Evolutionary conservation across 805 yeast species (phyloP).

Genomic region (Metschnikowia chrysomelidarum): DNA sequence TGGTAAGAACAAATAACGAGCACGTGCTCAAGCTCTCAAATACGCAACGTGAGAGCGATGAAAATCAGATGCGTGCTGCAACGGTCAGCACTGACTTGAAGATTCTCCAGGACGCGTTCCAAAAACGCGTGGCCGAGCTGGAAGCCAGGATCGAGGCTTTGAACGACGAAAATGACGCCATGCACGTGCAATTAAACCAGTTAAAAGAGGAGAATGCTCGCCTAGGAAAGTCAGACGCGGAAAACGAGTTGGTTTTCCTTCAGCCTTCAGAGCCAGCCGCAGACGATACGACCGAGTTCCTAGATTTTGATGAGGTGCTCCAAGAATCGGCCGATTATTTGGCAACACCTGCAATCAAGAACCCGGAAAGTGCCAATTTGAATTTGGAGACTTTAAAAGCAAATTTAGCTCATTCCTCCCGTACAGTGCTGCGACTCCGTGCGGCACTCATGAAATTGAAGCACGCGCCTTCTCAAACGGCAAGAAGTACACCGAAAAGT

Average conservation of each 20-base stretch:
- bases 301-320: conserved; percentile 34
- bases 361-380: conserved; percentile 45
- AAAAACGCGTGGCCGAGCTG: conserved; percentile 46
- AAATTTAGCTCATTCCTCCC: conserved; percentile 63
- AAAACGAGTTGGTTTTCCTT: neutral
- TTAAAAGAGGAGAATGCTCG: neutral
- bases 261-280: conserved; percentile 3
- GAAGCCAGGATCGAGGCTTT: conserved; percentile 53
- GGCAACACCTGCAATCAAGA: conserved; percentile 24
- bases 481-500: conserved; percentile 25
- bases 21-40: conserved; percentile 26
- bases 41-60: conserved; percentile 51
- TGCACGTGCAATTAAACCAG: conserved; percentile 39
- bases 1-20: conserved; percentile 33
- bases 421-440: conserved; percentile 59
- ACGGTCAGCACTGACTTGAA: conserved; percentile 40
- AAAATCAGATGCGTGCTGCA: conserved; percentile 37
- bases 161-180: conserved; percentile 66
- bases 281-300: conserved; percentile 19
- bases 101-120: conserved; percentile 33
- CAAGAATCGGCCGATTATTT: conserved; percentile 22
- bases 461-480: conserved; percentile 20
- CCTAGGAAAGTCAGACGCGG: too few relatives aligned
- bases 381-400: conserved; percentile 67
- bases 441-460: conserved; percentile 45